These are phyloP conservation scores for Rhipidocladum racemiflorum DNA, from an alignment of 176 grass and related monocot species.

Conservation along the genomic window DNA sequence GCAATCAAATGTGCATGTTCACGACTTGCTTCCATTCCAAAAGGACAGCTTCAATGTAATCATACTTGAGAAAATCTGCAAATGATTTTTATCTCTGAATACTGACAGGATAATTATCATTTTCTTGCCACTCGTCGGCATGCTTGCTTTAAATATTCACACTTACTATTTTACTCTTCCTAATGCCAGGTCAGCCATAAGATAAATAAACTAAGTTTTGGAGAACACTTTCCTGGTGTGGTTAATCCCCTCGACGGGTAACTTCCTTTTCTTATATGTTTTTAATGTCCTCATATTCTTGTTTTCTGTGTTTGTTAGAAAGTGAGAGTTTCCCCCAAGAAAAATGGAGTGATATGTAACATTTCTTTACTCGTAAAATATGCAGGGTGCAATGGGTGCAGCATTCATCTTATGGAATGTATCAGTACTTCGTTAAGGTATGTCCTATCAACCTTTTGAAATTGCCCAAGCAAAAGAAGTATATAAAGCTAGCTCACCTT, in stretches of 20 bases:
- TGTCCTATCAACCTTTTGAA: constrained; percentile 18
- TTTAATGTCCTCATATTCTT: constrained; percentile 13
- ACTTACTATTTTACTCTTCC: constrained; percentile 7
- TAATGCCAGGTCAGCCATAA: constrained; percentile 80
- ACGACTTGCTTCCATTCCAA: constrained; percentile 93
- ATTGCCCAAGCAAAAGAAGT: neutral
- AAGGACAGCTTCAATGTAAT: constrained; percentile 99
- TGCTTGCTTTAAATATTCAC: constrained; percentile 16
- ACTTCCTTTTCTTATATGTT: constrained; percentile 32
- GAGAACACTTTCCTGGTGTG: constrained; percentile 85
- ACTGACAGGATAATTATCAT: constrained; percentile 1
- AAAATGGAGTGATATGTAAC: constrained; percentile 7
- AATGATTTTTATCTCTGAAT: constrained; percentile 22
- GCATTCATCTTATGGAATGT: constrained; percentile 85
- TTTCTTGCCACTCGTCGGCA: neutral
- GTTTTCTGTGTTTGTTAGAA: neutral
- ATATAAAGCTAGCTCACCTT: neutral
- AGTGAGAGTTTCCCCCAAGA: neutral
- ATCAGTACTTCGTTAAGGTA: constrained; percentile 98
- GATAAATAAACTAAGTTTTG: constrained; percentile 88
- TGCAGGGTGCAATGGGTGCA: constrained; percentile 76
- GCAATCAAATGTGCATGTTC: constrained; percentile 92
- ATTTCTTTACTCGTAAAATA: constrained; percentile 34
- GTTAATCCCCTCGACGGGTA: constrained; percentile 97
- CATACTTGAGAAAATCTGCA: constrained; percentile 40